phyloP scores from a whole-genome alignment of 78 protist species.

The Dictyostelium purpureum region DNA sequence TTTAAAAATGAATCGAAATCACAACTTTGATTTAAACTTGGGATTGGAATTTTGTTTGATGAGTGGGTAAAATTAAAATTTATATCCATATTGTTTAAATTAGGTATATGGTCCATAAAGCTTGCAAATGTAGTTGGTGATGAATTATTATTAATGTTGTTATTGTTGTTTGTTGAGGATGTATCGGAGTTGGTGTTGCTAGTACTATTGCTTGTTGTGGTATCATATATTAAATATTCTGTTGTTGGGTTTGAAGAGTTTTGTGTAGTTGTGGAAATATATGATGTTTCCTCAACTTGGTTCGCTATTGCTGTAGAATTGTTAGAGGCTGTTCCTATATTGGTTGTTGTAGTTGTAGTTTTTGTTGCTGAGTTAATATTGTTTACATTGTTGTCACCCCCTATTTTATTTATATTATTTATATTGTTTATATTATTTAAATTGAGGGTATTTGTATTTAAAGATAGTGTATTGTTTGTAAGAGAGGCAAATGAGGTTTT shows the following conservation, averaged over 20 bases:
- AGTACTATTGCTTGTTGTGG: too few relatives aligned
- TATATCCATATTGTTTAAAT: neutral
- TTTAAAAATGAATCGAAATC: conserved; percentile 38
- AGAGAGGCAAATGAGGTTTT: neutral
- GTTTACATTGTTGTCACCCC: too few relatives aligned
- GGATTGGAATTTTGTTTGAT: neutral
- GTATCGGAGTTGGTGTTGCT: neutral
- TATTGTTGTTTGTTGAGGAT: neutral
- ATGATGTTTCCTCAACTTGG: too few relatives aligned
- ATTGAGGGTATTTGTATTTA: neutral
- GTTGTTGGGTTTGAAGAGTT: too few relatives aligned
- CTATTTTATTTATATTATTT: too few relatives aligned
- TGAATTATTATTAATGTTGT: neutral
- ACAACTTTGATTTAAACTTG: conserved; percentile 15
- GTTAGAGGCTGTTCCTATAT: neutral
- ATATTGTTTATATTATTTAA: neutral
- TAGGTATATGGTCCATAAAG: neutral
- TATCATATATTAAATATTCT: too few relatives aligned
- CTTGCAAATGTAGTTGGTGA: neutral
- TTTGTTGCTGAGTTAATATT: too few relatives aligned
- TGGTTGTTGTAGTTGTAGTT: neutral
- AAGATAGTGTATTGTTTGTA: neutral
- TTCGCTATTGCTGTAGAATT: neutral
- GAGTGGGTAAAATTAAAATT: neutral
- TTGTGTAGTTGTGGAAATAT: too few relatives aligned